These are phyloP conservation scores for Termitomyces sp. DNA, from an alignment of 1,284 basidiomycete species.

Conservation along the genomic window DNA sequence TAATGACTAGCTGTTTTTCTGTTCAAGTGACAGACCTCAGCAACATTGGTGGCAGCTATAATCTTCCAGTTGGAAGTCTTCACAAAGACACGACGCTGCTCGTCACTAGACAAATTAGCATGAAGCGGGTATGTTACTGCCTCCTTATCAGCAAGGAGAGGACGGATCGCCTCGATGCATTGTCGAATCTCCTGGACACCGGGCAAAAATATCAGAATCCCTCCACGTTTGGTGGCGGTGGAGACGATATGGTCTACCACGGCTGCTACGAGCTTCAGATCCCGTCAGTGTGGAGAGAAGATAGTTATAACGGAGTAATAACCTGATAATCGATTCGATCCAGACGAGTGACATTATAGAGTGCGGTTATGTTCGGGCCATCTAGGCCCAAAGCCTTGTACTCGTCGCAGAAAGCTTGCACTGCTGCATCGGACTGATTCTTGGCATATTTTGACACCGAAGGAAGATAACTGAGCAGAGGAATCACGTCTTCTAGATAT, in stretches of 20 bases:
- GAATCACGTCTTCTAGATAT: constrained; percentile 78
- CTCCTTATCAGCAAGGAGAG: constrained; percentile 31
- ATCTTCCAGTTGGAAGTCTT: constrained; percentile 74
- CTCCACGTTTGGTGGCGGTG: constrained; percentile 48
- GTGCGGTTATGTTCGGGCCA: constrained; percentile 46
- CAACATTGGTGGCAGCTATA: constrained; percentile 88
- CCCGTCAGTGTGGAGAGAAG: background rate
- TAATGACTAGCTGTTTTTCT: background rate
- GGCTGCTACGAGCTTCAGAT: constrained; percentile 59
- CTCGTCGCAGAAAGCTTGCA: constrained; percentile 40
- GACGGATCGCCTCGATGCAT: constrained; percentile 67
- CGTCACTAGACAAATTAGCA: constrained; percentile 82
- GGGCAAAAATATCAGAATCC: constrained; percentile 84
- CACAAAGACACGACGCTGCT: constrained; percentile 80
- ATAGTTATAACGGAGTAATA: constrained; percentile 5
- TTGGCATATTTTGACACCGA: constrained; percentile 30
- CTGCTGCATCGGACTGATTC: constrained; percentile 49
- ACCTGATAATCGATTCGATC: constrained; percentile 77
- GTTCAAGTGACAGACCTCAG: constrained; percentile 45
- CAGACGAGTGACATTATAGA: constrained; percentile 59
- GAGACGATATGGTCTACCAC: constrained; percentile 64
- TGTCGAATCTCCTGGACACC: constrained; percentile 86
- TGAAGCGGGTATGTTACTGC: constrained; percentile 80
- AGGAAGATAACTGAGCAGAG: constrained; percentile 47
- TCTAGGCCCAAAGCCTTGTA: constrained; percentile 52